Evolutionary conservation across 768 basidiomycete genomes (phyloP).

Genomic region (Suillus subluteus): DNA sequence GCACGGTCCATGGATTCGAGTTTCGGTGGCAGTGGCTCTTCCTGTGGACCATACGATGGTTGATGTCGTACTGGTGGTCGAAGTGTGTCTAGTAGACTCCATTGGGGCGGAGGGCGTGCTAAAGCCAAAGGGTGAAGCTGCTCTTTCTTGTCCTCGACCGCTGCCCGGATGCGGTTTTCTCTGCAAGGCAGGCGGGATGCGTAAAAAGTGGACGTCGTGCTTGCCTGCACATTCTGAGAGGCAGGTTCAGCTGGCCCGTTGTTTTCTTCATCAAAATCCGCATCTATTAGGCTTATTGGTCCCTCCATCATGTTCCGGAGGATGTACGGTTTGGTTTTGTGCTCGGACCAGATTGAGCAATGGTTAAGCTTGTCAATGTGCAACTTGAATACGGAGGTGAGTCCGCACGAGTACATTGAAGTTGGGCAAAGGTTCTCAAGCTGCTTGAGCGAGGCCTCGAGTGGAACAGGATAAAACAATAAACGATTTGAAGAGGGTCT

Average conservation of each 20-base stretch:
- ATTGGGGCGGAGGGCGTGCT: constrained; percentile 30
- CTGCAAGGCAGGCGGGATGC: not conserved
- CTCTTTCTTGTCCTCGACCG: constrained; percentile 1
- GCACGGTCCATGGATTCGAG: constrained; percentile 23
- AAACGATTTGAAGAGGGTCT: constrained; percentile 28
- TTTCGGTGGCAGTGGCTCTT: not conserved
- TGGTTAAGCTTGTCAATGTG: constrained; percentile 25
- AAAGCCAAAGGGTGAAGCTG: constrained; percentile 30
- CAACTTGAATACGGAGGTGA: constrained; percentile 30
- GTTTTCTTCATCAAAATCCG: not conserved
- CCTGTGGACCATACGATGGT: not conserved
- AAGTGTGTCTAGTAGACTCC: constrained; percentile 20
- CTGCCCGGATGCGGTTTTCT: not conserved
- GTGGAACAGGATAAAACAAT: constrained; percentile 48
- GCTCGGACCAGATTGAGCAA: not conserved
- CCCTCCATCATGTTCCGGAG: not conserved
- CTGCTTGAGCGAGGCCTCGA: constrained; percentile 38
- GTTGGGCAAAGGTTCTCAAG: constrained; percentile 26
- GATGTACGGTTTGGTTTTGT: not conserved
- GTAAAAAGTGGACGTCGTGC: not conserved
- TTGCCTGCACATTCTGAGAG: not conserved
- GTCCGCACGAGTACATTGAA: constrained; percentile 32
- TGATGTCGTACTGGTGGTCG: not conserved
- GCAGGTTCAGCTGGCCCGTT: not conserved
- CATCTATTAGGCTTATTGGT: not conserved